Conservation (phyloP, 1,284 basidiomycete genomes). For the Lentinula novae-zelandiae region DNA sequence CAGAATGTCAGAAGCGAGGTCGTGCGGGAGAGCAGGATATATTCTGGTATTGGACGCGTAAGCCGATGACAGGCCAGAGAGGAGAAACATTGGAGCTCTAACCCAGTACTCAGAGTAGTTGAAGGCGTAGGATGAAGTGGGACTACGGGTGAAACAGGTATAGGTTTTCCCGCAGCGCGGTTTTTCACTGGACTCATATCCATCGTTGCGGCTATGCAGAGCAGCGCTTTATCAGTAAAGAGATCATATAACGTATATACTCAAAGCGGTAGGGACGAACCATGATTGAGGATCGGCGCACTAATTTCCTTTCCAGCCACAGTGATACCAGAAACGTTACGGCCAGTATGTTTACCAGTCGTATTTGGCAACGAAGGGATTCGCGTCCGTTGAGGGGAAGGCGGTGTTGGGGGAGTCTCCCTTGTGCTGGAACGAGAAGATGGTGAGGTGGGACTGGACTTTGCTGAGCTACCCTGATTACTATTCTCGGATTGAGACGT, state of each 20-base stretch:
- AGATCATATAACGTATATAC: not conserved
- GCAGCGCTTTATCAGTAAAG: constrained; percentile 13
- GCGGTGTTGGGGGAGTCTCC: constrained; percentile 27
- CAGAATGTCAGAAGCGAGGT: constrained; percentile 78
- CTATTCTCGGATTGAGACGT: constrained; percentile 43
- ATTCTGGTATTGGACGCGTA: constrained; percentile 34
- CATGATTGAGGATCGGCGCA: constrained; percentile 59
- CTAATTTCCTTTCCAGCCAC: constrained; percentile 64
- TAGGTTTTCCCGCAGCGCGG: constrained; percentile 59
- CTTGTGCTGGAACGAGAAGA: constrained; percentile 19
- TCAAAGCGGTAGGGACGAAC: constrained; percentile 31
- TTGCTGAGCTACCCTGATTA: constrained; percentile 17
- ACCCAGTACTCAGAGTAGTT: constrained; percentile 63
- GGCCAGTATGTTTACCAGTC: constrained; percentile 27
- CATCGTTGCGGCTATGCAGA: constrained; percentile 56
- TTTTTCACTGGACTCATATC: constrained; percentile 73
- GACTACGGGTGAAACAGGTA: constrained; percentile 49
- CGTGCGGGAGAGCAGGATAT: constrained; percentile 70
- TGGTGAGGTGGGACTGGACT: constrained; percentile 21
- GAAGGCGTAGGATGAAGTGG: constrained; percentile 29
- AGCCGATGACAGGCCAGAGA: not conserved
- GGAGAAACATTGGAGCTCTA: constrained; percentile 19
- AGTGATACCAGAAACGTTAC: constrained; percentile 36
- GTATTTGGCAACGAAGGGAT: constrained; percentile 32
- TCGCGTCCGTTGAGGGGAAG: constrained; percentile 39